phyloP scores from a whole-genome alignment of 2,329 filamentous ascomycete species.

The Aurifilum marmelostoma region DNA sequence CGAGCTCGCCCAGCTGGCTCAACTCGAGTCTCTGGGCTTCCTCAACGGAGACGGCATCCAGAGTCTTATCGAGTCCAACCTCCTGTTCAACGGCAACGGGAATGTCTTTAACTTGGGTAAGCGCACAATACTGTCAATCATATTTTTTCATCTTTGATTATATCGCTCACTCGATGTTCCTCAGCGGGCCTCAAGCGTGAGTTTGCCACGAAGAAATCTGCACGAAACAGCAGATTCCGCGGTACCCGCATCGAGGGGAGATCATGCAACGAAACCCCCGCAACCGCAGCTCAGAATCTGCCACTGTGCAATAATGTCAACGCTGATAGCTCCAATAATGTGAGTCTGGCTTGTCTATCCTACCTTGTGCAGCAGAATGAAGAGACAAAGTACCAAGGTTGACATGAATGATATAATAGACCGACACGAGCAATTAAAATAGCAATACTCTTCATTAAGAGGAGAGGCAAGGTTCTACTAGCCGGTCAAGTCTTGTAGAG shows the following conservation, averaged over 20 bases:
- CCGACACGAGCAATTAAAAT: not conserved
- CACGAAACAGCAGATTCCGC: slow-evolving; percentile 32
- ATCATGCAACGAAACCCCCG: slow-evolving; percentile 22
- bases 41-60: slow-evolving; percentile 36
- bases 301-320: slow-evolving; percentile 4
- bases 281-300: slow-evolving; percentile 15
- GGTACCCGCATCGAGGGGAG: slow-evolving; percentile 32
- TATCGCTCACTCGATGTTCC: slow-evolving; percentile 22
- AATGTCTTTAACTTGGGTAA: slow-evolving; percentile 32
- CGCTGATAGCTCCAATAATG: not conserved
- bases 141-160: no score
- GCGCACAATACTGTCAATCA: not conserved
- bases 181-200: slow-evolving; percentile 39
- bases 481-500: no score
- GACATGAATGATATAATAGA: not conserved
- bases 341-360: not conserved
- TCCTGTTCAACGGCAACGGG: slow-evolving; percentile 30
- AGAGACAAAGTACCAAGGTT: not conserved
- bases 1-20: slow-evolving; percentile 39
- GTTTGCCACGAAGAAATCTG: slow-evolving; percentile 34
- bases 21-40: slow-evolving; percentile 38
- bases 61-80: slow-evolving; percentile 36
- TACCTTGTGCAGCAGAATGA: not conserved
- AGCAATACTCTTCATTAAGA: not conserved
- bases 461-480: no score